These are phyloP conservation scores for Colletotrichum lentis DNA, from an alignment of 2,329 filamentous ascomycete genomes.

Conservation along the genomic window DNA sequence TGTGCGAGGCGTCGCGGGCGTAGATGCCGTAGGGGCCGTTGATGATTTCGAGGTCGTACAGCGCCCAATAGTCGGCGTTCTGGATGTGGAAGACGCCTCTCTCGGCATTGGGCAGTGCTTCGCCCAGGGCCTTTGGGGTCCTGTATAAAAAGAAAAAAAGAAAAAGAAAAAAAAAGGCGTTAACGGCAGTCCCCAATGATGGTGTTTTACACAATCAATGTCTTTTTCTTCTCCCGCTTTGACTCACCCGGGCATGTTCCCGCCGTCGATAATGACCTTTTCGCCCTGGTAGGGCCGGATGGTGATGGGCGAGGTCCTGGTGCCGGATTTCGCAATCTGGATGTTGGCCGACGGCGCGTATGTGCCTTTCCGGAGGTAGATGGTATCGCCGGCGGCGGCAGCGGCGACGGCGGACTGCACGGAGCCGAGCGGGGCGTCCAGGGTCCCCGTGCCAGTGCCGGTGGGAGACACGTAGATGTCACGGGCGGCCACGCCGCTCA, in stretches of 20 bases:
- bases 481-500: conserved; percentile 18
- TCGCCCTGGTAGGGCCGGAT: conserved; percentile 51
- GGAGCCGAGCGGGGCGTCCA: conserved; percentile 50
- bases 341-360: conserved; percentile 54
- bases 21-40: conserved; percentile 49
- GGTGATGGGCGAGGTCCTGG: conserved; percentile 49
- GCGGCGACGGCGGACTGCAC: conserved; percentile 54
- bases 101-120: conserved; percentile 49
- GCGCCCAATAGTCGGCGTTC: conserved; percentile 54
- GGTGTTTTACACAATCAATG: too few species aligned
- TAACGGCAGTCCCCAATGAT: not conserved
- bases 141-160: too few species aligned
- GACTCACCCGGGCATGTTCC: conserved; percentile 47
- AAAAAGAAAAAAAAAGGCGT: too few species aligned
- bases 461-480: conserved; percentile 53
- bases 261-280: conserved; percentile 55
- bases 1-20: conserved; percentile 46
- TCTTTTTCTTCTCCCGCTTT: too few species aligned
- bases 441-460: conserved; percentile 49
- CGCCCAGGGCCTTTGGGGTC: conserved; percentile 52
- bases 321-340: conserved; percentile 53
- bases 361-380: conserved; percentile 54
- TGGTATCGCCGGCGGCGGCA: conserved; percentile 53
- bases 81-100: conserved; percentile 57
- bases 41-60: conserved; percentile 49